These are phyloP conservation scores for Brassica carinata DNA, from an alignment of 345 rosid genomes.

Conservation along the genomic window DNA sequence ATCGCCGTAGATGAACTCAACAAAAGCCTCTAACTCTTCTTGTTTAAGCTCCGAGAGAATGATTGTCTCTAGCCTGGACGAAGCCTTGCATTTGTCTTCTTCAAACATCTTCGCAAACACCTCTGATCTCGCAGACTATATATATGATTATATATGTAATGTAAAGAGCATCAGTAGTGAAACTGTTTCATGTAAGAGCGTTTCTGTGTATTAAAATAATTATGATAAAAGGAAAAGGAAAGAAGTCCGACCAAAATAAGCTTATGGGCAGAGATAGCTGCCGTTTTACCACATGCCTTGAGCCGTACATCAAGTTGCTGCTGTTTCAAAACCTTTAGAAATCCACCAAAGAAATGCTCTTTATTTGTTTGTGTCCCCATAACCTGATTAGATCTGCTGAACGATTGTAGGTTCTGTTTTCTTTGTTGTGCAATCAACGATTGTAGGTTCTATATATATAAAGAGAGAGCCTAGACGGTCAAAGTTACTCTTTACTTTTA, in stretches of 20 bases:
- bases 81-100: conserved; percentile 1
- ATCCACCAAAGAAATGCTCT: neutral
- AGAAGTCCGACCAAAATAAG: neutral
- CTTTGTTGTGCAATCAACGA: neutral
- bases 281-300: neutral
- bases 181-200: neutral
- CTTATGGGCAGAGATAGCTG: neutral
- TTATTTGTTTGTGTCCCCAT: neutral
- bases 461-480: neutral
- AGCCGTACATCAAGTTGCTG: neutral
- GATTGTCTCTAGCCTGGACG: neutral
- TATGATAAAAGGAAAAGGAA: neutral
- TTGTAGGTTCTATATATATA: neutral
- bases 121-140: conserved; percentile 2
- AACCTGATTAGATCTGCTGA: neutral
- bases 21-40: conserved; percentile 7
- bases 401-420: neutral
- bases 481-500: neutral
- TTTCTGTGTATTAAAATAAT: neutral
- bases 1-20: conserved; percentile 10
- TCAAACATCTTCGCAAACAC: conserved; percentile 17
- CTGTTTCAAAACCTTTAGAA: neutral
- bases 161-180: neutral
- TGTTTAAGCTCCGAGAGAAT: neutral
- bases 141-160: neutral